Evolutionary conservation across 352 stramenopile species (phyloP).

Genomic region (Pythium periplocum): DNA sequence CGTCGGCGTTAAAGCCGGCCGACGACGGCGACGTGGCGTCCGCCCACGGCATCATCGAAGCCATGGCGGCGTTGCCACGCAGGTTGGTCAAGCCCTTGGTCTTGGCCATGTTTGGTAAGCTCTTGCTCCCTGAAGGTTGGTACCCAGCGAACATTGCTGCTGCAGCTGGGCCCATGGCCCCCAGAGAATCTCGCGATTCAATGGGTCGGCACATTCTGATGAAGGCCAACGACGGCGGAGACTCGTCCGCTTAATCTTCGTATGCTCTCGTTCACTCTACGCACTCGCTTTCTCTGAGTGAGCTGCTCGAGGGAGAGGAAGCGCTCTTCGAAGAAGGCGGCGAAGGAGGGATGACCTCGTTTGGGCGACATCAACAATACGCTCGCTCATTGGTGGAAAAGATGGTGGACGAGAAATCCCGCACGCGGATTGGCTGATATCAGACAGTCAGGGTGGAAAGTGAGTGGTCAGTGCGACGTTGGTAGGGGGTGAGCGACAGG

Average conservation of each 20-base stretch:
- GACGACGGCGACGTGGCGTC: slow-evolving; percentile 4
- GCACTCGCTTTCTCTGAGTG: slow-evolving; percentile 26
- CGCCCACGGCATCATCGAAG: slow-evolving; percentile 16
- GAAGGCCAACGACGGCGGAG: background rate
- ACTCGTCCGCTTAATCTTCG: slow-evolving; percentile 8
- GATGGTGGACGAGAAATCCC: too few species aligned
- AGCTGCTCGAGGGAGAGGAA: slow-evolving; percentile 7
- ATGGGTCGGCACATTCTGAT: slow-evolving; percentile 74
- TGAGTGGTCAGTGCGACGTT: background rate
- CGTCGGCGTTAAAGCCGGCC: slow-evolving; percentile 15
- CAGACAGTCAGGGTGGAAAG: background rate
- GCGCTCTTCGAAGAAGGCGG: too few species aligned
- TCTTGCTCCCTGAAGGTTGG: slow-evolving; percentile 44
- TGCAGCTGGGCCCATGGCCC: slow-evolving; percentile 67
- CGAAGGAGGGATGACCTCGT: too few species aligned
- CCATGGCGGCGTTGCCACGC: slow-evolving; percentile 11
- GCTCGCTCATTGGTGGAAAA: too few species aligned
- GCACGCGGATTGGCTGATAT: too few species aligned
- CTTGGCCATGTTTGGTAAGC: slow-evolving; percentile 11
- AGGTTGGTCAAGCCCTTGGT: slow-evolving; percentile 8
- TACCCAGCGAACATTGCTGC: slow-evolving; percentile 73
- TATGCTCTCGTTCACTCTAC: slow-evolving; percentile 10
- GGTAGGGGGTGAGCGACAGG: too few species aligned
- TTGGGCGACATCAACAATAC: too few species aligned
- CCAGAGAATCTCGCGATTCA: slow-evolving; percentile 78